These are phyloP conservation scores for Pseudonectria buxi DNA, from an alignment of 2,329 filamentous ascomycete genomes.

Conservation along the genomic window DNA sequence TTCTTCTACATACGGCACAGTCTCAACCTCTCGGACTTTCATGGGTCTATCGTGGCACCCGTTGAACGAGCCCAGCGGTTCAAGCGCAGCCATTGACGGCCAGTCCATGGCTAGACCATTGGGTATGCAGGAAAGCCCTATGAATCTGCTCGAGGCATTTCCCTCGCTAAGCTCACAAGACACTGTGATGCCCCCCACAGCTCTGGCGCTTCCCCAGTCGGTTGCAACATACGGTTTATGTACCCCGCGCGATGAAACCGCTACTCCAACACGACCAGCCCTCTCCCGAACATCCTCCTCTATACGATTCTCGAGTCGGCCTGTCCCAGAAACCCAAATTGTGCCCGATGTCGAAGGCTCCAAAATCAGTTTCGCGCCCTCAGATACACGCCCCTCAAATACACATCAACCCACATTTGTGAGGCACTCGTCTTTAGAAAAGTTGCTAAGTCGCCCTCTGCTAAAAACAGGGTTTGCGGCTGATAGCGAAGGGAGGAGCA, in stretches of 20 bases:
- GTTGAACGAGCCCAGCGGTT: not conserved
- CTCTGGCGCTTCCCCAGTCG: not conserved
- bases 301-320: constrained; percentile 63
- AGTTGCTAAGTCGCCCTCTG: constrained; percentile 57
- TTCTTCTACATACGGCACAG: constrained; percentile 24
- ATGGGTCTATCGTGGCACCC: constrained; percentile 1
- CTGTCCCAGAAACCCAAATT: constrained; percentile 64
- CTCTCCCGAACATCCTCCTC: constrained; percentile 47
- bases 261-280: constrained; percentile 34
- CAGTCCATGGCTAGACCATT: constrained; percentile 6
- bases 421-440: constrained; percentile 42
- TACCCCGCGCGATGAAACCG: constrained; percentile 13
- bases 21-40: constrained; percentile 20
- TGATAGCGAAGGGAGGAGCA: constrained; percentile 49
- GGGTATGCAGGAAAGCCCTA: constrained; percentile 2
- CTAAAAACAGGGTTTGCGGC: constrained; percentile 55
- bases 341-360: constrained; percentile 53
- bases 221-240: constrained; percentile 9
- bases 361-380: constrained; percentile 61
- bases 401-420: constrained; percentile 32
- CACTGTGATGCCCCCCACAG: constrained; percentile 2
- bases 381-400: constrained; percentile 22
- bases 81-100: no score
- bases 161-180: constrained; percentile 15
- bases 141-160: constrained; percentile 14